Evolutionary conservation across 306 rosid species (phyloP), one percentile per base, ranked within the genome.

Genomic region (Ormosia emarginata): DNA sequence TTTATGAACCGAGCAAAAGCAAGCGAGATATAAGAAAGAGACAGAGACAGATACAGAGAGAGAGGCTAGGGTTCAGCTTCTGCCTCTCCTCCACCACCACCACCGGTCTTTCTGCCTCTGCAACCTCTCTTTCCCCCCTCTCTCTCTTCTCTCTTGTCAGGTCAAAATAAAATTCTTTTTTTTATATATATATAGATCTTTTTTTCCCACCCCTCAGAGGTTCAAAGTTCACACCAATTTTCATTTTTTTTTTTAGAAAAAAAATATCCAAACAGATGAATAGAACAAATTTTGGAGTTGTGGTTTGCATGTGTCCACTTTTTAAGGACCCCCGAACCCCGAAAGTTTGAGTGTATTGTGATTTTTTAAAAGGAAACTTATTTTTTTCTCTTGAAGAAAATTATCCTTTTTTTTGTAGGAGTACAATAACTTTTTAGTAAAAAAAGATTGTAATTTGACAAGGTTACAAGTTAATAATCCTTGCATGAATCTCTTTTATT

Each of bases 301-400:
- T 75, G 89, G 77, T 63, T 44, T 56, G 56, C 3, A 3, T 13
- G 5, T 49, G 15, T 64, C 84, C 85, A 79, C 77, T 68, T 82
- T 84, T 74, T 52, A 4, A 14, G 6, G 10, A 29, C 50, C 30
- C 30, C 10, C 29, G 12, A 12, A 14, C 29, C 37, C 34, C 40
- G 58, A 4, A 2, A 12, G 13, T 10, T 24, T 17, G 40, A 44
- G 12, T 15, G 3, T 57, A n/a, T 68, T 71, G 44, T 5, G 4
- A 52, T 52, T 57, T 57, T 53, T 53, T 2, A 15, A 15, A 6
- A 9, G 29, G 7, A n/a, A n/a, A 14, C n/a, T n/a, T 4, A 41
- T 3, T 41, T 41, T 67, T 17, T 53, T 7, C 15, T 30, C 4
- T 34, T 4, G 2, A 36, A n/a, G 6, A 33, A 9, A 62, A 2